phyloP scores from a whole-genome alignment of 176 grass and related monocot genomes.

The Alloteropsis semialata region DNA sequence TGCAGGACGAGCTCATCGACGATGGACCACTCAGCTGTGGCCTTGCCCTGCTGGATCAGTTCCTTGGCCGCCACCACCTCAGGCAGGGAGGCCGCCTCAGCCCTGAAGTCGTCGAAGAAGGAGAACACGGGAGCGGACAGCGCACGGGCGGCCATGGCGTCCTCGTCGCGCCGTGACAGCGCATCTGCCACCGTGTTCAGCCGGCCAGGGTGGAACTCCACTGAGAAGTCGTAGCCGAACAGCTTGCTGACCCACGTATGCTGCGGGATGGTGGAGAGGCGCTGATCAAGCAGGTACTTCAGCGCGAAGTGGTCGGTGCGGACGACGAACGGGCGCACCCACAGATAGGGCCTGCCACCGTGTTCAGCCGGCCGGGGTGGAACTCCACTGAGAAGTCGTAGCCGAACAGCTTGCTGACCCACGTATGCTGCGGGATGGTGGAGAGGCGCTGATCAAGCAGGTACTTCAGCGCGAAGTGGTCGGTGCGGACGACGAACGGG shows the following conservation, averaged over 20 bases:
- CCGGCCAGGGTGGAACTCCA: rapidly evolving
- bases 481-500: not conserved
- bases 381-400: not conserved
- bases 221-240: not conserved
- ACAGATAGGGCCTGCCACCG: not conserved
- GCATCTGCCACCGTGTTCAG: not conserved
- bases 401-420: not conserved
- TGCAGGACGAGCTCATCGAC: not conserved
- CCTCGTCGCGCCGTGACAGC: not conserved
- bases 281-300: not conserved
- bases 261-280: not conserved
- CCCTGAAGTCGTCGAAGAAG: not conserved
- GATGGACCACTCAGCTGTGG: not conserved
- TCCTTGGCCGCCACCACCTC: not conserved
- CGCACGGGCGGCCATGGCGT: not conserved
- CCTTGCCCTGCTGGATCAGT: not conserved
- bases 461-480: not conserved
- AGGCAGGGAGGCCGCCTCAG: rapidly evolving
- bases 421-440: not conserved
- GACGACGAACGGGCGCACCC: not conserved
- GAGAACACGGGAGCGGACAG: not conserved
- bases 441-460: not conserved
- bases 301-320: not conserved
- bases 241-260: not conserved
- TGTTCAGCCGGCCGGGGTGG: rapidly evolving